Conservation (phyloP, 495 filamentous ascomycete species). For the Penicillium paradoxum region DNA sequence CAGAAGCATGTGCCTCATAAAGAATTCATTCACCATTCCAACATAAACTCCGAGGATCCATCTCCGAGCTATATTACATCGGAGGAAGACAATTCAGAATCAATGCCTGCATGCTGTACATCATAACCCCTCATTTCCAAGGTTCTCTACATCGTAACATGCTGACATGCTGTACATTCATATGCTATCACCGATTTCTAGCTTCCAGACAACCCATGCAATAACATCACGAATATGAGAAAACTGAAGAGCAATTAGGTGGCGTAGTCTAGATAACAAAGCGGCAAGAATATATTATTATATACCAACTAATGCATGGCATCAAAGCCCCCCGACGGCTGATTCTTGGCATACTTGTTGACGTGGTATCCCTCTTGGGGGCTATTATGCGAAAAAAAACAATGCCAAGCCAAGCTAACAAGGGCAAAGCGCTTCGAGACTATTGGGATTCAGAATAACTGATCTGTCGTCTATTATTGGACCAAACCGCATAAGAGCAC, state of each 20-base stretch:
- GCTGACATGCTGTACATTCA: too few relatives aligned
- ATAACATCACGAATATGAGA: background rate
- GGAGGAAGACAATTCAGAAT: too few relatives aligned
- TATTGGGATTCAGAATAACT: background rate
- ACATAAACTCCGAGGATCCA: too few relatives aligned
- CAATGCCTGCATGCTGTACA: too few relatives aligned
- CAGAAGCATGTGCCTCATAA: too few relatives aligned
- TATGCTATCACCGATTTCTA: background rate
- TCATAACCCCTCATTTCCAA: too few relatives aligned
- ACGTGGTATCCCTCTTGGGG: background rate
- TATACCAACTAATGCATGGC: background rate
- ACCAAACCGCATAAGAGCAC: too few relatives aligned
- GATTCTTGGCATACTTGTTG: background rate
- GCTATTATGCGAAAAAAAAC: background rate
- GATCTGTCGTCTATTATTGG: background rate
- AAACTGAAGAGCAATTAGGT: background rate
- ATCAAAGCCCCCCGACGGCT: background rate
- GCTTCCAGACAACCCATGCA: background rate
- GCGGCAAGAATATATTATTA: background rate
- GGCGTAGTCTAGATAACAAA: background rate
- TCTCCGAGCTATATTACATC: too few relatives aligned
- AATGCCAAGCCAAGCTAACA: background rate
- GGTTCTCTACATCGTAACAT: too few relatives aligned
- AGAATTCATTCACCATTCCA: too few relatives aligned
- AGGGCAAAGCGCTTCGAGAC: conserved; percentile 2